A percentile compares a stretch with the other conserved stretches of the same genome.
These are phyloP conservation scores for Verticillium nubilum DNA, from an alignment of 2,329 filamentous ascomycete species.

Conservation along the genomic window DNA sequence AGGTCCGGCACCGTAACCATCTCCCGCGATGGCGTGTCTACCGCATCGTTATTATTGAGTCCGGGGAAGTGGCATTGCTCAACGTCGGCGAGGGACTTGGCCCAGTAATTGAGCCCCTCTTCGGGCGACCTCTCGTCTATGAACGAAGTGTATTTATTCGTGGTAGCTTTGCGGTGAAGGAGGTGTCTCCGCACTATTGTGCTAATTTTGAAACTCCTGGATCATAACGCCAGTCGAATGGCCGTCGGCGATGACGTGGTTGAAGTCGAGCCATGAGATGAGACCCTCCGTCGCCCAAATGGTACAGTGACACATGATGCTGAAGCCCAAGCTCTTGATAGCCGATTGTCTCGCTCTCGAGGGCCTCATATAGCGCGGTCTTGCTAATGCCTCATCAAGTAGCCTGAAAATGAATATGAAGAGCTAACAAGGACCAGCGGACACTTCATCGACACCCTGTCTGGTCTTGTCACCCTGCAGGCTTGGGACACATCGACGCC, in stretches of 20 bases:
- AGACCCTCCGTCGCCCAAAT: neutral
- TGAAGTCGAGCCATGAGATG: conserved; percentile 4
- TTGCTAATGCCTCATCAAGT: too few relatives aligned
- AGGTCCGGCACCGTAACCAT: conserved; percentile 1
- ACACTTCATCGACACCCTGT: conserved; percentile 51
- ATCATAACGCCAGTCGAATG: conserved; percentile 5
- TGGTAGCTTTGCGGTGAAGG: conserved; percentile 5
- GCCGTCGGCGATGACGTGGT: conserved; percentile 7
- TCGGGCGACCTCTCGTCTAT: conserved; percentile 4
- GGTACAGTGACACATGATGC: conserved; percentile 2
- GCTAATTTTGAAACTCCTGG: neutral
- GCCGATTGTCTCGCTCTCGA: neutral
- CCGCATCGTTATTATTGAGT: neutral
- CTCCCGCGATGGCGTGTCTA: neutral
- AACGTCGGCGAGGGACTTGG: conserved; percentile 9
- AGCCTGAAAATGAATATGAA: too few relatives aligned
- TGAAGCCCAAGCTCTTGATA: neutral
- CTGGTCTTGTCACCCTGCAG: conserved; percentile 49
- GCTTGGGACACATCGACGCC: conserved; percentile 47
- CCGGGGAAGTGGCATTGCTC: conserved; percentile 16
- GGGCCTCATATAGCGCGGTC: too few relatives aligned
- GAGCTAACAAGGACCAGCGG: conserved; percentile 19
- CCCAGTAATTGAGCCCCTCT: conserved; percentile 14
- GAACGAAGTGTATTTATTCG: conserved; percentile 14
- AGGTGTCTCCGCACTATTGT: neutral